phyloP scores from a whole-genome alignment of 2,329 filamentous ascomycete species.

The Penicillium olsonii region DNA sequence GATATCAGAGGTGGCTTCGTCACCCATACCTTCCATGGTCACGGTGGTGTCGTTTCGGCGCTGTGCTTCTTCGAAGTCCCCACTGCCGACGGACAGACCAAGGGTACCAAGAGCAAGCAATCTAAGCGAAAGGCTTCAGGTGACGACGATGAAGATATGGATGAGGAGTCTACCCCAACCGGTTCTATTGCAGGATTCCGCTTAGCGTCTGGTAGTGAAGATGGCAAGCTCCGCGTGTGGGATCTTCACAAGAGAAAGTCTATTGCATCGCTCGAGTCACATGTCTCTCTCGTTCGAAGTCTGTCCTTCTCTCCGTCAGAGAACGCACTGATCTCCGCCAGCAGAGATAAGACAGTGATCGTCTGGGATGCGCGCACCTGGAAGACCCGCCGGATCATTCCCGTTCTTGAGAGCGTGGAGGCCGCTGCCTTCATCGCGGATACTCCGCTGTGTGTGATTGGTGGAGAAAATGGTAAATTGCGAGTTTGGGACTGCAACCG shows the following conservation, averaged over 20 bases:
- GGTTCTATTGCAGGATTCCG: constrained; percentile 66
- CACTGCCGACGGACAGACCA: constrained; percentile 37
- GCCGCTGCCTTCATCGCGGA: constrained; percentile 74
- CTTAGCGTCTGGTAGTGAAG: constrained; percentile 87
- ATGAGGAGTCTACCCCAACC: constrained; percentile 40
- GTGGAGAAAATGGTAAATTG: constrained; percentile 78
- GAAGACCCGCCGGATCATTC: constrained; percentile 78
- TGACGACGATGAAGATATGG: constrained; percentile 44
- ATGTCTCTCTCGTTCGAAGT: constrained; percentile 90
- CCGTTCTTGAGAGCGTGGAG: constrained; percentile 83
- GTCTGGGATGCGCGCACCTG: constrained; percentile 87
- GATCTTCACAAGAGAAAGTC: constrained; percentile 81
- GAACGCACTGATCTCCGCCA: constrained; percentile 76
- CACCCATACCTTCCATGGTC: constrained; percentile 93
- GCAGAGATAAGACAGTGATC: constrained; percentile 90
- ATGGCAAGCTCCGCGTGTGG: constrained; percentile 90
- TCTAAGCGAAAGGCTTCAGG: constrained; percentile 36
- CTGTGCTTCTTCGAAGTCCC: constrained; percentile 85
- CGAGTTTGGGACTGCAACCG: constrained; percentile 79
- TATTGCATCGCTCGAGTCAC: constrained; percentile 78
- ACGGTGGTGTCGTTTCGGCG: constrained; percentile 87
- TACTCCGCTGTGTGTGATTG: constrained; percentile 75
- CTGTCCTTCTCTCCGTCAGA: constrained; percentile 77
- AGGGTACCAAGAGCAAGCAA: constrained; percentile 49
- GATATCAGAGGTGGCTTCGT: constrained; percentile 87